These are phyloP conservation scores for Debaryomyces nepalensis DNA, from an alignment of 1,139 yeast species.

Conservation along the genomic window DNA sequence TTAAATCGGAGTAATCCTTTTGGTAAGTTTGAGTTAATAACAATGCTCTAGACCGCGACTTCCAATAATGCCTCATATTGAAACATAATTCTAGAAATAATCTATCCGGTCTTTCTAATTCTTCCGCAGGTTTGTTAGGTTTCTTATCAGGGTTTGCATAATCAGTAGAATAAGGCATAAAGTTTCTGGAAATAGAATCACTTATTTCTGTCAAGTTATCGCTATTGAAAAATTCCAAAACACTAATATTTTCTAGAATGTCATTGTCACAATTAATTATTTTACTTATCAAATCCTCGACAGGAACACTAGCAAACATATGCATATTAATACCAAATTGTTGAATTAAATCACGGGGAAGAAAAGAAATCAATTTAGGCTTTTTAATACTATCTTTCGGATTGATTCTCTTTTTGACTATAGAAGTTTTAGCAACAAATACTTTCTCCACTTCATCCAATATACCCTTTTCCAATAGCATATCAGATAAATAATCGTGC, in stretches of 20 bases:
- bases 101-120: slow-evolving; percentile 80
- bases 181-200: slow-evolving; percentile 62
- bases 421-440: slow-evolving; percentile 68
- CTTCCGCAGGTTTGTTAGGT: slow-evolving; percentile 63
- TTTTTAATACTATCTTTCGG: slow-evolving; percentile 31
- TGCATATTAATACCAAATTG: slow-evolving; percentile 94
- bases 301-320: slow-evolving; percentile 66
- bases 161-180: slow-evolving; percentile 72
- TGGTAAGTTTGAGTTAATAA: slow-evolving; percentile 69
- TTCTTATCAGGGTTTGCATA: slow-evolving; percentile 38
- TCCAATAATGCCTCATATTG: slow-evolving; percentile 84
- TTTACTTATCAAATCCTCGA: slow-evolving; percentile 64
- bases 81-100: slow-evolving; percentile 77
- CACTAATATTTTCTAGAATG: slow-evolving; percentile 66
- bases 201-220: slow-evolving; percentile 77
- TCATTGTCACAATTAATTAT: slow-evolving; percentile 76
- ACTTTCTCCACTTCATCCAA: slow-evolving; percentile 75
- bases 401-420: slow-evolving; percentile 41
- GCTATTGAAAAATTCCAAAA: slow-evolving; percentile 79
- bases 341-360: slow-evolving; percentile 78
- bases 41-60: slow-evolving; percentile 79
- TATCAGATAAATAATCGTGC: slow-evolving; percentile 52
- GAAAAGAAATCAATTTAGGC: slow-evolving; percentile 55
- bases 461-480: slow-evolving; percentile 70
- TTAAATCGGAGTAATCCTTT: slow-evolving; percentile 75